Conservation (phyloP, 768 basidiomycete species). For the Termitomyces sp. region DNA sequence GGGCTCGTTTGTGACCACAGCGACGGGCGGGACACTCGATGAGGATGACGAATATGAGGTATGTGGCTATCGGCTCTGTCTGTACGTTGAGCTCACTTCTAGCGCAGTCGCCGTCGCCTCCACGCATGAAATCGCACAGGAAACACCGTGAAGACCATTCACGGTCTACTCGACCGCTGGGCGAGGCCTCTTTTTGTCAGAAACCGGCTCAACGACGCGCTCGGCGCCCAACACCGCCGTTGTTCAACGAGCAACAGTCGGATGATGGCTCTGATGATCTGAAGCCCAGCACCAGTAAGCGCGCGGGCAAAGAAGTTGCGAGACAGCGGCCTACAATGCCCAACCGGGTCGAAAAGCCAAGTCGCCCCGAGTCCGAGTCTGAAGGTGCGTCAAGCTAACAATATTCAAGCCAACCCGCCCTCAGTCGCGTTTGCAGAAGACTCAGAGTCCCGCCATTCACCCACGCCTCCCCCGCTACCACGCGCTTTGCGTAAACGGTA, state of each 20-base stretch:
- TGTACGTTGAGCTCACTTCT: background rate
- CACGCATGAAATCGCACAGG: slow-evolving; percentile 8
- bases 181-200: background rate
- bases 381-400: slow-evolving; percentile 7
- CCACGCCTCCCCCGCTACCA: slow-evolving; percentile 31
- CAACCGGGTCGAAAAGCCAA: background rate
- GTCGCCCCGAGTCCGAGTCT: background rate
- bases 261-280: slow-evolving; percentile 1
- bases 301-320: background rate
- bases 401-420: background rate
- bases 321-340: background rate
- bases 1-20: slow-evolving; percentile 65
- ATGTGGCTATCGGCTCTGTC: background rate
- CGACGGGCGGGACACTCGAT: slow-evolving; percentile 43
- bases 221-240: slow-evolving; percentile 5
- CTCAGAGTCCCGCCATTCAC: slow-evolving; percentile 20
- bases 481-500: slow-evolving; percentile 34
- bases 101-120: background rate
- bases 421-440: slow-evolving; percentile 16
- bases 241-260: slow-evolving; percentile 4
- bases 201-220: slow-evolving; percentile 6
- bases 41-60: slow-evolving; percentile 15
- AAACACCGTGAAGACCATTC: background rate
- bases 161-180: background rate
- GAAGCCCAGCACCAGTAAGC: background rate